These are phyloP conservation scores for Aspergillus viridinutans DNA, from an alignment of 2,329 filamentous ascomycete genomes.

Conservation along the genomic window DNA sequence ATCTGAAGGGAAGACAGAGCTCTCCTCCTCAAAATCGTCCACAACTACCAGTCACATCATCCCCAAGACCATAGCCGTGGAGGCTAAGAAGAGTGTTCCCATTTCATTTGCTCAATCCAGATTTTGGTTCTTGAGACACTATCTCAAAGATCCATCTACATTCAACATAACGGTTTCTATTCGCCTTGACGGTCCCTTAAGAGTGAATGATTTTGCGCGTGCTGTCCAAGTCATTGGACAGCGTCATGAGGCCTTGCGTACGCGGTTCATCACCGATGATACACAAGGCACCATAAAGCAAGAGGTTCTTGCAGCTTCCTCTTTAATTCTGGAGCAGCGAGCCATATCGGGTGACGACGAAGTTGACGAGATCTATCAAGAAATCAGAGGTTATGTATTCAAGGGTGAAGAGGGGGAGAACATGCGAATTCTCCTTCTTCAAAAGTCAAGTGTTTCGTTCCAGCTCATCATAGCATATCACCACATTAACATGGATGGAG, in stretches of 20 bases:
- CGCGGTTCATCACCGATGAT: constrained; percentile 23
- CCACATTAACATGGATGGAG: constrained; percentile 51
- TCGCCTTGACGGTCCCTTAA: constrained; percentile 31
- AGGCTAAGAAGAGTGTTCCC: background rate
- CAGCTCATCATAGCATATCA: constrained; percentile 45
- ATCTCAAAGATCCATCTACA: constrained; percentile 33
- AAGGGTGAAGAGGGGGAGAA: constrained; percentile 37
- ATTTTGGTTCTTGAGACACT: constrained; percentile 35
- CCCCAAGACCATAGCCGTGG: background rate
- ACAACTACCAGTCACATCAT: background rate
- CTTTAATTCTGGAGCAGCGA: background rate
- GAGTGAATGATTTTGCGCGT: constrained; percentile 23
- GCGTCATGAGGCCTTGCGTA: constrained; percentile 32
- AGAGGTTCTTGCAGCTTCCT: constrained; percentile 9
- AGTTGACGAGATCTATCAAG: constrained; percentile 12
- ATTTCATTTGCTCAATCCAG: constrained; percentile 42
- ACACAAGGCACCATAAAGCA: background rate
- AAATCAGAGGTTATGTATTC: constrained; percentile 29
- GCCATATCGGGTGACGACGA: background rate
- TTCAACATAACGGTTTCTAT: constrained; percentile 38
- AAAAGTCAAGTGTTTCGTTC: constrained; percentile 22
- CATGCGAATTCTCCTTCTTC: constrained; percentile 15
- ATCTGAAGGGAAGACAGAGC: background rate
- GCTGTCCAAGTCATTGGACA: constrained; percentile 31
- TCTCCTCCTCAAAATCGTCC: background rate